Evolutionary conservation across 2,329 filamentous ascomycete species (phyloP), one percentile per base, ranked within the genome.

Genomic region (Fusarium sacchari): DNA sequence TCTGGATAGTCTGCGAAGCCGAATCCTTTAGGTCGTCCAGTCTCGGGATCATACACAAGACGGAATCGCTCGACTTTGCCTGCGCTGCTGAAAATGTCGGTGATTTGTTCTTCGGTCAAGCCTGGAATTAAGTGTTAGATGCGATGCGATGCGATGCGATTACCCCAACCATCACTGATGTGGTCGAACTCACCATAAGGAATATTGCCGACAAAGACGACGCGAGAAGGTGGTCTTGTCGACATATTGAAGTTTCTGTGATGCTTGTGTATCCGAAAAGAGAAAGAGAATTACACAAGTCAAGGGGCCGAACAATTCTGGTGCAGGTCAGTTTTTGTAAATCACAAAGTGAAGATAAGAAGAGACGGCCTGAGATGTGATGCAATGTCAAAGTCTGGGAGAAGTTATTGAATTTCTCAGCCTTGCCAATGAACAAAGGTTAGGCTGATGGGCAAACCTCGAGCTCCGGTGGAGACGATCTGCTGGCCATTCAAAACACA

Each of bases 1-100:
- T 98, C 96, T 62, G 94, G 93, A 80, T 97, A 99, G 81, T 98
- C 96, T 79, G 95, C 94, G 79, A 98, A 99, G 40, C 96, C 96
- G 81, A 97, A 99, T 24, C 96, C 96, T 83, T 98, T 98, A 2
- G 96, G 95, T 64, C 94, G 91, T 46, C 96, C 95, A 6, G 95
- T 98, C 79, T 98, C 96, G 60, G 95, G 93, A 84, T 98, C 97
- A 83, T 97, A 97, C 73, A 98, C 96, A 55, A 98, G 88, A 59
- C 96, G 91, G 82, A 98, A 98, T 81, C 93, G 96, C 67, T 97
- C 88, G 3, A 98, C 96, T 74, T 95, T 94, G 66, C 96, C 96
- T 60, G 94, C 95, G 73, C 93, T 93, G 80, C 92, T 94, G 82
- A 98, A 97, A 69, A 97, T 97, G 77, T 98, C 94, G 80, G 92